A percentile compares a stretch with the other conserved stretches of the same genome.
phyloP scores from a whole-genome alignment of 2,329 filamentous ascomycete species.

The Neodidymelliopsis sp. region DNA sequence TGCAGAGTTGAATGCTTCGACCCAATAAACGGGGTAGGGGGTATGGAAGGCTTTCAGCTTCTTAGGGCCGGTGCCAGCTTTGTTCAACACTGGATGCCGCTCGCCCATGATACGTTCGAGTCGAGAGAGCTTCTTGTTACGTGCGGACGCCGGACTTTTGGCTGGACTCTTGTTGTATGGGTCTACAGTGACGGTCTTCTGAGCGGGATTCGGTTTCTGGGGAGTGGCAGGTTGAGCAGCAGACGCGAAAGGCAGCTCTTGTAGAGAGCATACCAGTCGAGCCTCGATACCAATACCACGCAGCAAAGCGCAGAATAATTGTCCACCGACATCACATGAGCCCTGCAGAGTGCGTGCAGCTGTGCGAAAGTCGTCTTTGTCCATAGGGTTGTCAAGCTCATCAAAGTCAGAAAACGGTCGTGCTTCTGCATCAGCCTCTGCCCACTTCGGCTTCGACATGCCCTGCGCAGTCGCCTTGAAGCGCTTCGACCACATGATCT shows the following conservation, averaged over 20 bases:
- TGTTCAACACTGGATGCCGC: conserved; percentile 34
- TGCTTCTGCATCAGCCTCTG: conserved; percentile 69
- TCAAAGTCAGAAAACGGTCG: conserved; percentile 57
- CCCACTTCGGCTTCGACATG: conserved; percentile 67
- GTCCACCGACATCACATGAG: conserved; percentile 87
- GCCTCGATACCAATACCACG: conserved; percentile 82
- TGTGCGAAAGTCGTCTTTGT: conserved; percentile 74
- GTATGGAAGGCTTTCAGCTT: conserved; percentile 69
- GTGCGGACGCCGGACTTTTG: conserved; percentile 28
- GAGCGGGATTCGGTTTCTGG: conserved; percentile 29
- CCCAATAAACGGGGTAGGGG: conserved; percentile 87
- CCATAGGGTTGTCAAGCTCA: conserved; percentile 72
- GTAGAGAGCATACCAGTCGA: conserved; percentile 88
- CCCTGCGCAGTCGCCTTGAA: conserved; percentile 71
- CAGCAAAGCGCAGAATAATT: conserved; percentile 88
- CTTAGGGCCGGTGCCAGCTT: conserved; percentile 43
- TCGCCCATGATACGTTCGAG: conserved; percentile 44
- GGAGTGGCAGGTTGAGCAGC: conserved; percentile 42
- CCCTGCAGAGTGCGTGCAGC: conserved; percentile 75
- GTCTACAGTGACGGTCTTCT: conserved; percentile 39
- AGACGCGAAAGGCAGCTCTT: conserved; percentile 74
- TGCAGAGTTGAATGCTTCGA: conserved; percentile 85
- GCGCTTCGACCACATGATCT: conserved; percentile 70
- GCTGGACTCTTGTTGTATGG: conserved; percentile 39
- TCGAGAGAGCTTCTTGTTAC: conserved; percentile 42